Evolutionary conservation across 2,329 filamentous ascomycete species (phyloP).

Genomic region (Aspergillus neotritici): DNA sequence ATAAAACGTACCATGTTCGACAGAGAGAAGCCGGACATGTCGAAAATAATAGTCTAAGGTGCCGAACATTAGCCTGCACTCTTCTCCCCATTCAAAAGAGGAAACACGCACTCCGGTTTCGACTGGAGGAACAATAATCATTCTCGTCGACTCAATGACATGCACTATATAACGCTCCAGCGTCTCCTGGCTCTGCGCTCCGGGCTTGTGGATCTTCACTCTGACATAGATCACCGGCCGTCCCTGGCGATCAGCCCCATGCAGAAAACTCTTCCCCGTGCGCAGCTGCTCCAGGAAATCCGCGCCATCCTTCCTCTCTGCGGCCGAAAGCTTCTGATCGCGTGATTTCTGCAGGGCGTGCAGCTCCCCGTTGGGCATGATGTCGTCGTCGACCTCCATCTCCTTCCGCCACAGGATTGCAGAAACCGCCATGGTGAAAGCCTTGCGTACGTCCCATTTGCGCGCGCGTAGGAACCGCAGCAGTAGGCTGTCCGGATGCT

Average conservation of each 20-base stretch:
- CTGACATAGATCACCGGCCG: slow-evolving; percentile 79
- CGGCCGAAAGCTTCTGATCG: slow-evolving; percentile 44
- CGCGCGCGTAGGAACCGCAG: slow-evolving; percentile 73
- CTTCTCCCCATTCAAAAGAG: background rate
- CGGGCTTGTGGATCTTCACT: slow-evolving; percentile 70
- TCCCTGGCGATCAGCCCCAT: slow-evolving; percentile 73
- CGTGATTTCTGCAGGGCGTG: slow-evolving; percentile 55
- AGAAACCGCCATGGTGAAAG: slow-evolving; percentile 81
- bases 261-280: slow-evolving; percentile 84
- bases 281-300: slow-evolving; percentile 77
- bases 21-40: slow-evolving; percentile 87
- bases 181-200: slow-evolving; percentile 73
- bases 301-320: slow-evolving; percentile 58
- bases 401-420: slow-evolving; percentile 86
- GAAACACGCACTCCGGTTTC: slow-evolving; percentile 71
- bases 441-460: slow-evolving; percentile 89
- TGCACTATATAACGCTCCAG: slow-evolving; percentile 86
- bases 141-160: slow-evolving; percentile 83
- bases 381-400: slow-evolving; percentile 78
- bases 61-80: slow-evolving; percentile 49
- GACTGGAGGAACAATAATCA: slow-evolving; percentile 68
- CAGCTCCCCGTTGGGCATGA: slow-evolving; percentile 69
- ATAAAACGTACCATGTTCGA: slow-evolving; percentile 65
- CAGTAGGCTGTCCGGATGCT: slow-evolving; percentile 78
- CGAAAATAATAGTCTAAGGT: slow-evolving; percentile 62